Percentiles rank a stretch among this genome's conserved stretches.
Conservation (phyloP, 371 early-diverging fungal species). For the Saksenaea oblongispora region DNA sequence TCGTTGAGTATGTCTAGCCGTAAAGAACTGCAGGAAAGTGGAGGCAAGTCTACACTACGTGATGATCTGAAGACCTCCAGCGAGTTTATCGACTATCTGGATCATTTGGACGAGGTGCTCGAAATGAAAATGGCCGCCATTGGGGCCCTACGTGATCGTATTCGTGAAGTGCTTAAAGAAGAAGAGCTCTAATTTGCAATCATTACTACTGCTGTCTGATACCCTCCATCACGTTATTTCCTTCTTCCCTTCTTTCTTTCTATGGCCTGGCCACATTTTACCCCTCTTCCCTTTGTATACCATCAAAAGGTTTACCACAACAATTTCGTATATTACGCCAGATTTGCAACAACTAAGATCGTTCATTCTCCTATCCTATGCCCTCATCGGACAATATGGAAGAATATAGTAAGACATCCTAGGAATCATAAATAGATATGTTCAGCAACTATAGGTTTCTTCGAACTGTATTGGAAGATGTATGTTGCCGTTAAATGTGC, state of each 20-base stretch:
- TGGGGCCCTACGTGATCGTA: conserved; percentile 51
- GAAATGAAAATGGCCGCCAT: conserved; percentile 56
- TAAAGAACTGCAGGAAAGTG: conserved; percentile 31
- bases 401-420: not conserved
- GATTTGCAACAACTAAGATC: not conserved
- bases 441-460: not conserved
- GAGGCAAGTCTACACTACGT: conserved; percentile 10
- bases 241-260: not conserved
- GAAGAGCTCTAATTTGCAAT: not conserved
- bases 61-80: conserved; percentile 17
- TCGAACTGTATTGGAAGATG: no score
- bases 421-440: not conserved
- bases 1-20: conserved; percentile 47
- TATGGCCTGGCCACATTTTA: not conserved
- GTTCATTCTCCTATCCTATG: not conserved
- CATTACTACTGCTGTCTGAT: not conserved
- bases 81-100: conserved; percentile 49
- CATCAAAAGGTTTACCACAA: not conserved
- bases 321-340: not conserved
- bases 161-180: conserved; percentile 13
- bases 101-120: conserved; percentile 59
- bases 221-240: not conserved
- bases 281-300: conserved; percentile 1
- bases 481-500: no score
- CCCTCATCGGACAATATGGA: not conserved